These are phyloP conservation scores for Quercus tomentella DNA, from an alignment of 331 rosid genomes.

Conservation along the genomic window DNA sequence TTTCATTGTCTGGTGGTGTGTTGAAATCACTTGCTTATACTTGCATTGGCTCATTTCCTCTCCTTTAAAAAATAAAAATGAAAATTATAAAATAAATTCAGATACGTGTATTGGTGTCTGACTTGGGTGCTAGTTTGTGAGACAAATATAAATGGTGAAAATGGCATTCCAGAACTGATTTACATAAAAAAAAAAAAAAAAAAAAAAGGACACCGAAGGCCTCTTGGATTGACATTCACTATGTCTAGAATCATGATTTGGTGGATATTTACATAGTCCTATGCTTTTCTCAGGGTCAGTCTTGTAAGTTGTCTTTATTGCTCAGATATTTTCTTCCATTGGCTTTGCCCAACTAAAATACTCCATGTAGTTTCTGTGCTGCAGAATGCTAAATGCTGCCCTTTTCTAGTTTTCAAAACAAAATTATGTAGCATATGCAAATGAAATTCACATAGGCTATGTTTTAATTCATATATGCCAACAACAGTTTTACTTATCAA, in stretches of 20 bases:
- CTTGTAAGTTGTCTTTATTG: not conserved
- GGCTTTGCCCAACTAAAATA: not conserved
- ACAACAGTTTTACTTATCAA: not conserved
- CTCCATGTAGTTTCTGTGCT: not conserved
- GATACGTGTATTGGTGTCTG: not conserved
- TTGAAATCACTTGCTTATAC: not conserved
- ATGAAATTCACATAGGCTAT: conserved; percentile 11
- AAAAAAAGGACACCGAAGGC: not conserved
- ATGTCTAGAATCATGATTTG: not conserved
- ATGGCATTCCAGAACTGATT: not conserved
- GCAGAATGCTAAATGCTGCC: not conserved
- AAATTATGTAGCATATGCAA: conserved; percentile 5
- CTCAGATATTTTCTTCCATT: not conserved
- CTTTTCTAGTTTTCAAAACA: conserved; percentile 2
- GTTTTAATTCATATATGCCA: no score
- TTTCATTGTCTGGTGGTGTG: not conserved
- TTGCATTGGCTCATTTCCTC: not conserved
- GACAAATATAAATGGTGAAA: not conserved
- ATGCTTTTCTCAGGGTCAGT: not conserved
- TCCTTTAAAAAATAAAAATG: no score
- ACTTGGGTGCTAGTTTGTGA: not conserved
- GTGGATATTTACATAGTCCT: not conserved
- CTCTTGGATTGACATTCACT: not conserved
- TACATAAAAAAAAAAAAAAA: no score
- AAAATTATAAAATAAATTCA: not conserved